These are phyloP conservation scores for Rhodotorula kratochvilovae DNA, from an alignment of 768 basidiomycete species.

Conservation along the genomic window DNA sequence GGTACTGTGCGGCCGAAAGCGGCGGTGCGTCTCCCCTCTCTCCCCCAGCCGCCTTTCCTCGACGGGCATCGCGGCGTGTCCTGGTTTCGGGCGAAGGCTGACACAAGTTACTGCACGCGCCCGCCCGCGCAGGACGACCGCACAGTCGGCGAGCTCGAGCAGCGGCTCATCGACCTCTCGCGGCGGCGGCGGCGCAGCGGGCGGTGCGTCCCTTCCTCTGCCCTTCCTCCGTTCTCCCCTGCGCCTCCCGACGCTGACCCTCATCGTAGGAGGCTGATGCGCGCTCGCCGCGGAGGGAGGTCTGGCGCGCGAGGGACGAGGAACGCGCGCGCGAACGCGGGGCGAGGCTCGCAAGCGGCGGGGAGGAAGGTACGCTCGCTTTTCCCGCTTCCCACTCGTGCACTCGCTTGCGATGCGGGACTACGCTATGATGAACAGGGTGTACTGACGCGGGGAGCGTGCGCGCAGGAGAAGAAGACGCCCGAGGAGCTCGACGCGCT, in stretches of 20 bases:
- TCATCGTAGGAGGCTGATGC: not conserved
- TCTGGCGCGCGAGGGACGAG: not conserved
- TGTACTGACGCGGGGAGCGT: no score
- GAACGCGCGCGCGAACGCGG: not conserved
- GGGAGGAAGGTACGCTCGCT: not conserved
- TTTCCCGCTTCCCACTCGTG: not conserved
- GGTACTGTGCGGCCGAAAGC: no score
- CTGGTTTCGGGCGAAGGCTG: no score
- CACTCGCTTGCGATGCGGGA: not conserved
- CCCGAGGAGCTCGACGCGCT: slow-evolving; percentile 22
- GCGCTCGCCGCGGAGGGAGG: not conserved
- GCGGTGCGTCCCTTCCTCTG: not conserved
- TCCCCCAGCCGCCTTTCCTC: no score
- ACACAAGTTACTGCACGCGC: no score
- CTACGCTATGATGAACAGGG: no score
- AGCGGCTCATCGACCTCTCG: not conserved
- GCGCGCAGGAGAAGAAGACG: slow-evolving; percentile 18
- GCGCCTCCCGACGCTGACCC: no score
- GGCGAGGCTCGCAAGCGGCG: not conserved
- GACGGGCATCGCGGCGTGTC: no score
- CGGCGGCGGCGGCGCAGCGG: no score
- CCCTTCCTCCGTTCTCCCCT: no score
- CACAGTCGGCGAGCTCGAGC: not conserved
- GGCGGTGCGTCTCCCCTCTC: no score
- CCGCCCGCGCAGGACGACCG: no score